Evolutionary conservation across 2,329 filamentous ascomycete species (phyloP), one percentile per base, ranked within the genome.

Genomic region (Fusarium penzigii): DNA sequence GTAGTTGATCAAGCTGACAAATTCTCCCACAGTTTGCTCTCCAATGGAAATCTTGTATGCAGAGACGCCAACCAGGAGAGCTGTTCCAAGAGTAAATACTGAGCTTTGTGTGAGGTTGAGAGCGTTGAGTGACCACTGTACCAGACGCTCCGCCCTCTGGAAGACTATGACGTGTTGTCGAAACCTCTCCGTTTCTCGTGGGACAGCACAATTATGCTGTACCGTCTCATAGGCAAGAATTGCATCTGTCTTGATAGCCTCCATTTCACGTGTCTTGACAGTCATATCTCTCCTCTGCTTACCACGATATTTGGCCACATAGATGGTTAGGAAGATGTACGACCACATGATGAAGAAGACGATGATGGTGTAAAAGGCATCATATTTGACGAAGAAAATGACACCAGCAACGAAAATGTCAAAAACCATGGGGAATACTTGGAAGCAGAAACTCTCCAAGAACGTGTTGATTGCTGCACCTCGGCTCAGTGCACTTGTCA

Each of bases 21-120:
- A 86, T 45, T 80, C 76, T 51, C 81, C 78, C 14, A 85, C 80
- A 3, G 72, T 73, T 51, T 79, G 75, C 53, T 79, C 68, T 10
- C 77, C 77, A 6, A 75, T 77, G 1, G 81, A 82, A 42, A 87
- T 82, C 63, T 86, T 83, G 64, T 83, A 85, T 1, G 83, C 83
- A 3, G 82, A 83, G 29, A 86, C 79, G 55, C 79, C 82, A 54
- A 83, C 83, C 1, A 82, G 79, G n/a, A 85, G 67, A 14, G 84
- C 78, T 5, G 85, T 76, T 10, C 82, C 83, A 4, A 84, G 58
- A 62, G 82, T 83, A 61, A 86, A 86, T n/a, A 86, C 78, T 47
- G 83, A 77, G 65, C 83, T 85, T 57, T 86, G 83, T 0, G 80
- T 79, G 11, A 84, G 78, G 61, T 86, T 86, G 67, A 86, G 78